These are phyloP conservation scores for Trichoderma atroviride DNA, from an alignment of 2,329 filamentous ascomycete genomes.

Conservation along the genomic window DNA sequence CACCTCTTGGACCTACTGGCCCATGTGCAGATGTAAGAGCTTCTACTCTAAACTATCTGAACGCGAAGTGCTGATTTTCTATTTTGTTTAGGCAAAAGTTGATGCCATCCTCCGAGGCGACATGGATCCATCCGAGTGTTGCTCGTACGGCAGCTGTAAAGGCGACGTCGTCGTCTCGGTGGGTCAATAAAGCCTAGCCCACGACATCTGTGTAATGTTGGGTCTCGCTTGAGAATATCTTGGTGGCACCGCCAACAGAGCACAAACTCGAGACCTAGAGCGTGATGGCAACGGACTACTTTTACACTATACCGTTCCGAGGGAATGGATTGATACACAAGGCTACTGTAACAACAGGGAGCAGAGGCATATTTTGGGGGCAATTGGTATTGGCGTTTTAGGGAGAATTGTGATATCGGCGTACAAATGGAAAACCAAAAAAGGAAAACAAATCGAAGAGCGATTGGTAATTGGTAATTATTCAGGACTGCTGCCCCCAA, in stretches of 20 bases:
- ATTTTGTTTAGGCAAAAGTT: constrained; percentile 36
- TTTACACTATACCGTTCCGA: not conserved
- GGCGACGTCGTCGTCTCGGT: constrained; percentile 53
- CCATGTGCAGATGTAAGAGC: constrained; percentile 41
- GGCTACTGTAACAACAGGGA: not conserved
- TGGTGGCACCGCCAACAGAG: not conserved
- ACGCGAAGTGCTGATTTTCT: constrained; percentile 5
- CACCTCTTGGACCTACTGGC: constrained; percentile 39
- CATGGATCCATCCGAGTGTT: constrained; percentile 53
- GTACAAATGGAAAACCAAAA: not conserved
- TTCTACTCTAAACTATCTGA: not conserved
- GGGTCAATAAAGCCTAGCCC: constrained; percentile 34
- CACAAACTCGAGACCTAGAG: not conserved
- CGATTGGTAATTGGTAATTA: not conserved
- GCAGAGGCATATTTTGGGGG: not conserved
- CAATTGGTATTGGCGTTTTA: constrained; percentile 19
- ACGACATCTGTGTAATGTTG: not conserved
- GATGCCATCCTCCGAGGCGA: constrained; percentile 52
- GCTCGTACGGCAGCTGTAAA: constrained; percentile 57
- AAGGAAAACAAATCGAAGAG: not conserved
- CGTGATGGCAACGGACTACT: not conserved
- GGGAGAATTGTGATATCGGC: constrained; percentile 1
- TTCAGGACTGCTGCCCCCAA: not conserved
- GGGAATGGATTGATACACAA: not conserved
- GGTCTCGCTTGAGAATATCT: not conserved